phyloP scores from a whole-genome alignment of 2,329 filamentous ascomycete genomes.

The Aspergillus tubingensis region DNA sequence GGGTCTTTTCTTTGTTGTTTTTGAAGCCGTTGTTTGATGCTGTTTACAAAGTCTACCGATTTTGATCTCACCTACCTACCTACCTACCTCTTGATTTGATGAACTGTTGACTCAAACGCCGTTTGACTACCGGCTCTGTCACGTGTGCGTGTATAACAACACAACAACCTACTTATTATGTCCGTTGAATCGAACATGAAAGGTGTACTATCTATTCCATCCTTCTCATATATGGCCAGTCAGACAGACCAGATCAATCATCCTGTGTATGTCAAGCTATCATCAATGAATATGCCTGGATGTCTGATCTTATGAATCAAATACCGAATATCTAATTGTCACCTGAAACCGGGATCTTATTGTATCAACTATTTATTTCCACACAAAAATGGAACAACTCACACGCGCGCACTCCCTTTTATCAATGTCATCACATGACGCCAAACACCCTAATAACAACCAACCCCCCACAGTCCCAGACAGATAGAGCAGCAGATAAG shows the following conservation, averaged over 20 bases:
- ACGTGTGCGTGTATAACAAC: constrained; percentile 15
- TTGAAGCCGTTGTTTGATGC: constrained; percentile 9
- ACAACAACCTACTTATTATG: constrained; percentile 1
- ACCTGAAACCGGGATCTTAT: too few species aligned
- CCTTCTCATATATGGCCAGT: background rate
- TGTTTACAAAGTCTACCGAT: background rate
- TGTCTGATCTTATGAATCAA: too few species aligned
- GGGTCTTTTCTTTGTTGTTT: background rate
- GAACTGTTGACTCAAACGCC: background rate
- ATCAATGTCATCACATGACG: too few species aligned
- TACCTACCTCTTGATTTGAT: background rate
- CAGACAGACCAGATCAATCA: too few species aligned
- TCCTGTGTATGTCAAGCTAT: too few species aligned
- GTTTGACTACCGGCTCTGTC: constrained; percentile 5
- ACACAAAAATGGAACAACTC: too few species aligned
- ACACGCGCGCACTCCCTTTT: too few species aligned
- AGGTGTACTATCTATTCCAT: background rate
- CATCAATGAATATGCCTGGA: too few species aligned
- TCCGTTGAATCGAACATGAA: background rate
- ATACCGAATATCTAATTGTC: too few species aligned
- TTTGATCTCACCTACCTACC: background rate
- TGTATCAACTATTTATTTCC: background rate
- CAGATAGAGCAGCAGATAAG: background rate
- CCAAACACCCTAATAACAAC: background rate
- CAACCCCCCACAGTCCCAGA: background rate